These are phyloP conservation scores for Aspergillus thermomutatus DNA, from an alignment of 2,329 filamentous ascomycete genomes.

Conservation along the genomic window DNA sequence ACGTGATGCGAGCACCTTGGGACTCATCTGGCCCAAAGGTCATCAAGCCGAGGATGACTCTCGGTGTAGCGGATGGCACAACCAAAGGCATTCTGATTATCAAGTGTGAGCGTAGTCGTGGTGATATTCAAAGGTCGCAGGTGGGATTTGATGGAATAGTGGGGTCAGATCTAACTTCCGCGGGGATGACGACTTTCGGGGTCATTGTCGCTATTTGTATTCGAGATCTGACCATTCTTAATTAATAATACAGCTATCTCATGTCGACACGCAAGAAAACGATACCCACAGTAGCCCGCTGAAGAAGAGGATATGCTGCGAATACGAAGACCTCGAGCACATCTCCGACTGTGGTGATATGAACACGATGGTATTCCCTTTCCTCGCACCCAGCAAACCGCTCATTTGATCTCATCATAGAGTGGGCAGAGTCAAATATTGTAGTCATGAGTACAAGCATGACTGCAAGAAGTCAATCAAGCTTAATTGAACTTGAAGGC, in stretches of 20 bases:
- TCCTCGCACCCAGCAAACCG: background rate
- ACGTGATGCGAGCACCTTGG: constrained; percentile 69
- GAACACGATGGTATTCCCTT: background rate
- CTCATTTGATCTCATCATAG: background rate
- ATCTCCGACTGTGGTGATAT: background rate
- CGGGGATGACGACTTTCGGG: background rate
- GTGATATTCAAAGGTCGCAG: background rate
- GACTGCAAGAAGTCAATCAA: background rate
- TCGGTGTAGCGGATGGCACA: constrained; percentile 50
- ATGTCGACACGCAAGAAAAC: background rate
- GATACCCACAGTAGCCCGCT: background rate
- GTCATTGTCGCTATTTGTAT: background rate
- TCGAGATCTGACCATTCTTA: background rate
- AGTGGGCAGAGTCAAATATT: background rate
- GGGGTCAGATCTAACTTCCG: background rate
- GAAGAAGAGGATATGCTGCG: background rate
- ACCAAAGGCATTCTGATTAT: constrained; percentile 34
- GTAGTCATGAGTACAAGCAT: background rate
- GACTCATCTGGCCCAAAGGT: constrained; percentile 68
- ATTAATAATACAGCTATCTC: background rate
- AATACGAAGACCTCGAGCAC: background rate
- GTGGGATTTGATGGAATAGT: background rate
- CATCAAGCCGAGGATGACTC: constrained; percentile 82
- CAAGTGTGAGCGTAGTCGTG: constrained; percentile 1
- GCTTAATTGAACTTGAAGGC: background rate